Percentiles rank a stretch among this genome's conserved stretches.
Conservation (phyloP, 208 protist species). For the Wallacemonas rigidus region DNA sequence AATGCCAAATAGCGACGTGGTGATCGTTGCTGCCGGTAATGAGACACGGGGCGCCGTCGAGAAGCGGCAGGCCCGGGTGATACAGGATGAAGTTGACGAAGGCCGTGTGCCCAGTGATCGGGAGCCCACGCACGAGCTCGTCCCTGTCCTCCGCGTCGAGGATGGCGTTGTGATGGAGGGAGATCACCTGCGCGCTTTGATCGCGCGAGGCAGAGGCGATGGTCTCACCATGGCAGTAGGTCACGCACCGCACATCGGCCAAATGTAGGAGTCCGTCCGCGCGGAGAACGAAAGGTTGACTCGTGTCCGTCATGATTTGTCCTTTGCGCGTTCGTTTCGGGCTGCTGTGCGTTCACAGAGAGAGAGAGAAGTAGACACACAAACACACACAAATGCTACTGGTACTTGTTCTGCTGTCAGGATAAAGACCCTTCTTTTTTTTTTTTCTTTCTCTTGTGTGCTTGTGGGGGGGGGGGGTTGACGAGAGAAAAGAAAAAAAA, state of each 20-base stretch:
- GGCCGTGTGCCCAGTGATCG: conserved; percentile 61
- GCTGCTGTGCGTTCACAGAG: no score
- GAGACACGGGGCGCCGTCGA: conserved; percentile 44
- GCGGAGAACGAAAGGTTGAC: conserved; percentile 45
- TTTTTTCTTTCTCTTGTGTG: no score
- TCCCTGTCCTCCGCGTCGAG: conserved; percentile 16
- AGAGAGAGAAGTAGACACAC: no score
- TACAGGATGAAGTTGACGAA: conserved; percentile 85
- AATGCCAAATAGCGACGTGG: conserved; percentile 71
- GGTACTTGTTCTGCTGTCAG: no score
- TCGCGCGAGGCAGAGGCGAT: conserved; percentile 52
- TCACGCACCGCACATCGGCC: conserved; percentile 64
- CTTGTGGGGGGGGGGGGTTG: no score
- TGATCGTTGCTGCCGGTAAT: conserved; percentile 80
- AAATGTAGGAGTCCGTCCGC: conserved; percentile 57
- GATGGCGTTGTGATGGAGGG: conserved; percentile 24
- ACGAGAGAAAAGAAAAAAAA: background rate
- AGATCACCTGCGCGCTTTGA: conserved; percentile 44
- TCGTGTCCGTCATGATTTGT: background rate
- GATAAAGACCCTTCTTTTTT: no score
- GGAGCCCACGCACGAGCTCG: conserved; percentile 17
- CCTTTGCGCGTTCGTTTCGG: no score
- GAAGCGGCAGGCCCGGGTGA: conserved; percentile 41
- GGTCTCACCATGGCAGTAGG: conserved; percentile 11
- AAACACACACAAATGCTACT: no score